Percentiles rank a stretch among this genome's conserved stretches.
These are phyloP conservation scores for Pyrenochaeta sp. DNA, from an alignment of 2,329 filamentous ascomycete genomes.

Conservation along the genomic window DNA sequence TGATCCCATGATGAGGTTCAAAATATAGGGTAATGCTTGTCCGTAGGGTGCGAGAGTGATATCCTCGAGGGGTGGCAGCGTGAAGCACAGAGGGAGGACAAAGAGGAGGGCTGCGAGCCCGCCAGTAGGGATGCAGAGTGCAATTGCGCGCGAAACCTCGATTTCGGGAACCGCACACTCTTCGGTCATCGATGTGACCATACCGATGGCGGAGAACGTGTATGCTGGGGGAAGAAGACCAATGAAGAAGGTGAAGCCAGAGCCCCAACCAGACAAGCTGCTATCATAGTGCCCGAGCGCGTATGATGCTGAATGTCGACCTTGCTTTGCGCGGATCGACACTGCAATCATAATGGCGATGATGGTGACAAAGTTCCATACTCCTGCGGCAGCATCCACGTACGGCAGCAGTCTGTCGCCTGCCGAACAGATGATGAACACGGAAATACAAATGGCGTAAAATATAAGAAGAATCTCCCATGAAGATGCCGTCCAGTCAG, in stretches of 20 bases:
- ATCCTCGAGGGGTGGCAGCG: conserved; percentile 57
- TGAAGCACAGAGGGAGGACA: conserved; percentile 63
- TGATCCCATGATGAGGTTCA: conserved; percentile 59
- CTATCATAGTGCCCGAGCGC: too few relatives aligned
- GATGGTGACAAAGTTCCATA: conserved; percentile 17
- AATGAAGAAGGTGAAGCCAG: too few relatives aligned
- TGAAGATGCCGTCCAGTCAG: too few relatives aligned
- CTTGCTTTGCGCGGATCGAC: too few relatives aligned
- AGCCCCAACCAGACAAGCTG: too few relatives aligned
- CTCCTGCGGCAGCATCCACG: conserved; percentile 55
- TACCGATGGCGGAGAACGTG: too few relatives aligned
- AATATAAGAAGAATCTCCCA: too few relatives aligned
- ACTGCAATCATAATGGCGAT: conserved; percentile 1
- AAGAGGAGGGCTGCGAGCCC: conserved; percentile 65
- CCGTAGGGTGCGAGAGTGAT: conserved; percentile 56
- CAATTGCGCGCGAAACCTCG: conserved; percentile 63
- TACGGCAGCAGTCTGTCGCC: conserved; percentile 73
- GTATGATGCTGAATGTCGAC: too few relatives aligned
- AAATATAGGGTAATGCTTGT: conserved; percentile 62
- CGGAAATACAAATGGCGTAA: too few relatives aligned
- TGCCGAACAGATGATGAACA: conserved; percentile 60
- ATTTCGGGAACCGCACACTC: conserved; percentile 47
- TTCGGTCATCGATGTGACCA: conserved; percentile 14
- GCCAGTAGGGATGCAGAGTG: conserved; percentile 62
- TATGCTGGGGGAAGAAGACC: too few relatives aligned